A percentile compares a stretch with the other conserved stretches of the same genome.
These are phyloP conservation scores for Lithohypha guttulata DNA, from an alignment of 2,329 filamentous ascomycete genomes.

Conservation along the genomic window DNA sequence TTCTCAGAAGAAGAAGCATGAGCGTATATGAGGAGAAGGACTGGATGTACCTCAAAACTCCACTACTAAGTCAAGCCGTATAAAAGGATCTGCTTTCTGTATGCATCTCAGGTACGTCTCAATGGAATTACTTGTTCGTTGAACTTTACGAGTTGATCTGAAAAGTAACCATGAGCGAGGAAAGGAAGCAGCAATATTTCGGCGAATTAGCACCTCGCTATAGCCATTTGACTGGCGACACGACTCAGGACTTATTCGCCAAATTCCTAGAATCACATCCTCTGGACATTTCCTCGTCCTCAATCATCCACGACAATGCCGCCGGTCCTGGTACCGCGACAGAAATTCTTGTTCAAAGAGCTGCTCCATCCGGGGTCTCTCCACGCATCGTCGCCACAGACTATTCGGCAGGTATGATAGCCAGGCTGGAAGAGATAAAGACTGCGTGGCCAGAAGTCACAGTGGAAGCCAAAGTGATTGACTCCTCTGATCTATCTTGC, in stretches of 20 bases:
- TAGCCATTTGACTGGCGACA: slow-evolving; percentile 24
- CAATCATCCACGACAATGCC: slow-evolving; percentile 27
- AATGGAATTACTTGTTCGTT: no score
- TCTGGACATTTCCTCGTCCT: slow-evolving; percentile 22
- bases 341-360: slow-evolving; percentile 16
- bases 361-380: background rate
- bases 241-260: slow-evolving; percentile 22
- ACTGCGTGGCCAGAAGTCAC: background rate
- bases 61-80: no score
- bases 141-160: no score
- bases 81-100: no score
- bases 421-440: background rate
- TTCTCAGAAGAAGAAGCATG: no score
- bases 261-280: slow-evolving; percentile 10
- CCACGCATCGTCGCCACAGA: slow-evolving; percentile 18
- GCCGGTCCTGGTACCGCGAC: slow-evolving; percentile 27
- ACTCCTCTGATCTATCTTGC: slow-evolving; percentile 4
- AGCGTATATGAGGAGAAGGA: no score
- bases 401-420: slow-evolving; percentile 19
- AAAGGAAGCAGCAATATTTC: slow-evolving; percentile 20
- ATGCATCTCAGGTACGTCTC: no score
- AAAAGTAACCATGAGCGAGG: slow-evolving; percentile 5
- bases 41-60: no score
- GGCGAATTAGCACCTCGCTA: slow-evolving; percentile 23
- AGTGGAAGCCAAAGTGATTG: background rate